phyloP scores from a whole-genome alignment of 371 early-diverging fungal genomes.

The Mucor velutinosus region DNA sequence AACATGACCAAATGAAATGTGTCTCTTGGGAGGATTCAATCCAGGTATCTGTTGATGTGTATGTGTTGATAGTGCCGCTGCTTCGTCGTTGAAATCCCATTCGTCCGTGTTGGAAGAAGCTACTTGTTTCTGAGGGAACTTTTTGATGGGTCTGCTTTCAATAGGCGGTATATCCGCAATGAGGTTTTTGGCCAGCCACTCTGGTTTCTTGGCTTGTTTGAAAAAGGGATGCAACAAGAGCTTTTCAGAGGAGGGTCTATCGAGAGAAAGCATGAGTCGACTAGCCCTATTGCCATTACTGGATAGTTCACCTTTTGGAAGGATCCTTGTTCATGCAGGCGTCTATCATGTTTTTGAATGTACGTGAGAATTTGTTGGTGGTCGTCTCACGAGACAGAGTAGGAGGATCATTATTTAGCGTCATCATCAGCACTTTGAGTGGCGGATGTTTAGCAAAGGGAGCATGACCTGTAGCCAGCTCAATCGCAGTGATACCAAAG shows the following conservation, averaged over 20 bases:
- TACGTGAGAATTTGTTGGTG: slow-evolving; percentile 72
- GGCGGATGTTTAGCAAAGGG: slow-evolving; percentile 88
- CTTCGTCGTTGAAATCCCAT: slow-evolving; percentile 47
- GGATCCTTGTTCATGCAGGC: slow-evolving; percentile 84
- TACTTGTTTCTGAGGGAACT: slow-evolving; percentile 29
- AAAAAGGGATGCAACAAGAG: slow-evolving; percentile 80
- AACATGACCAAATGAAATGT: slow-evolving; percentile 54
- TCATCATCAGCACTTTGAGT: slow-evolving; percentile 82
- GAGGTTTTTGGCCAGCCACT: slow-evolving; percentile 64
- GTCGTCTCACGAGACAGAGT: slow-evolving; percentile 78
- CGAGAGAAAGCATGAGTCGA: too few relatives aligned
- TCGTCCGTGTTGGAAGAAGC: slow-evolving; percentile 36
- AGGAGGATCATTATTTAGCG: slow-evolving; percentile 87
- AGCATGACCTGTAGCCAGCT: slow-evolving; percentile 88
- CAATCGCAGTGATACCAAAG: slow-evolving; percentile 89
- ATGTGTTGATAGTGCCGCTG: not conserved
- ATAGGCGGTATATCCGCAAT: slow-evolving; percentile 71
- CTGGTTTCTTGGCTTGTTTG: slow-evolving; percentile 73
- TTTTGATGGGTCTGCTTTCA: slow-evolving; percentile 58
- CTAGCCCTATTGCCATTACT: too few relatives aligned
- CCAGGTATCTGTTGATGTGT: not conserved
- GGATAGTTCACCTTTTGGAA: slow-evolving; percentile 58
- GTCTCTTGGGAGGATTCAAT: slow-evolving; percentile 28
- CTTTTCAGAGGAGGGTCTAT: slow-evolving; percentile 79
- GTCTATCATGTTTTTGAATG: slow-evolving; percentile 88